A percentile compares a stretch with the other conserved stretches of the same genome.
Evolutionary conservation across 2,329 filamentous ascomycete genomes (phyloP).

Genomic region (Trichoderma semiorbis): DNA sequence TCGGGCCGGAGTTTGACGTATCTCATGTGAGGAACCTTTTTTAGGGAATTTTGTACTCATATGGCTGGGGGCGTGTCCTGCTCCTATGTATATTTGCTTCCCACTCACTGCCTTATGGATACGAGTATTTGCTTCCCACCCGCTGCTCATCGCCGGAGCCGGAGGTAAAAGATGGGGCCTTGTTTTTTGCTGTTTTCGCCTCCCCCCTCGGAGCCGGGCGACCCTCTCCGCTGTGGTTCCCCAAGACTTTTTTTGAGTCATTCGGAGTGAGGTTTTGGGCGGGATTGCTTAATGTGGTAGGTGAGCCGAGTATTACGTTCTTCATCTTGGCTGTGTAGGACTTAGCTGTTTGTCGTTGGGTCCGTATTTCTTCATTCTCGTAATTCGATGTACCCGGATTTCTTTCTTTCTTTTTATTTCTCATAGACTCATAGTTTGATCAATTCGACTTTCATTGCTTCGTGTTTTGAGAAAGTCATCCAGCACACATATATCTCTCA

Average conservation of each 20-base stretch:
- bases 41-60: background rate
- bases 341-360: background rate
- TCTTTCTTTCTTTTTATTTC: background rate
- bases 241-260: background rate
- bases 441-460: background rate
- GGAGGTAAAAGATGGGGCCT: background rate
- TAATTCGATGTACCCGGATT: background rate
- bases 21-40: background rate
- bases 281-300: constrained; percentile 1
- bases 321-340: background rate
- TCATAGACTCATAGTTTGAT: background rate
- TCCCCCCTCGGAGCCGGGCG: constrained; percentile 7
- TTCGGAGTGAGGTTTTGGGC: background rate
- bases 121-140: too few relatives aligned
- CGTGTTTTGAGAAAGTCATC: background rate
- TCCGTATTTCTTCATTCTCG: background rate
- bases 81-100: too few relatives aligned
- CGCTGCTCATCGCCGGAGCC: constrained; percentile 22
- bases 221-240: constrained; percentile 7
- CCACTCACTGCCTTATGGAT: too few relatives aligned
- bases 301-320: background rate
- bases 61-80: too few relatives aligned
- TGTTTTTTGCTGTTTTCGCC: background rate
- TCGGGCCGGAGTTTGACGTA: background rate
- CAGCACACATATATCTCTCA: background rate